phyloP scores from a whole-genome alignment of 1,139 yeast species.

The Nakaseomyces glabratus region DNA sequence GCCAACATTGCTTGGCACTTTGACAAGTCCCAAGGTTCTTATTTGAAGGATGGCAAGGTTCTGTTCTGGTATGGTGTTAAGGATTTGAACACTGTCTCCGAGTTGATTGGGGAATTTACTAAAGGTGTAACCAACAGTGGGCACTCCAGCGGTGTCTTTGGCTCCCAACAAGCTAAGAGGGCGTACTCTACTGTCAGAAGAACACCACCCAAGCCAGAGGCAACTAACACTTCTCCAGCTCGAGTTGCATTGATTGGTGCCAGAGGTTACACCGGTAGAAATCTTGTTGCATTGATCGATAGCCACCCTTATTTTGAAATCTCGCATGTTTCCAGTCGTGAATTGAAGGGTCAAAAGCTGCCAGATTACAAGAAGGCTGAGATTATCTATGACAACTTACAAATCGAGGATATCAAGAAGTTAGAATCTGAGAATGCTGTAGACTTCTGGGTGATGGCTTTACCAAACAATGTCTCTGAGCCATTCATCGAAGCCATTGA shows the following conservation, averaged over 20 bases:
- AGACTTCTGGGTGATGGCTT: conserved; percentile 98
- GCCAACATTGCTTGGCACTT: conserved; percentile 89
- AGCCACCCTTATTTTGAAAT: conserved; percentile 80
- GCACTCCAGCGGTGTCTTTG: conserved; percentile 28
- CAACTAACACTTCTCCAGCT: conserved; percentile 52
- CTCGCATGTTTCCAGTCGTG: conserved; percentile 92
- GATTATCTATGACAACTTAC: conserved; percentile 75
- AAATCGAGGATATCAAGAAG: conserved; percentile 71
- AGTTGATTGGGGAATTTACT: conserved; percentile 59
- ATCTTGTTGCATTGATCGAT: conserved; percentile 77
- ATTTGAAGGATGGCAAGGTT: conserved; percentile 78
- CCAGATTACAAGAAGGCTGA: conserved; percentile 78
- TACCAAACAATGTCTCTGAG: conserved; percentile 95
- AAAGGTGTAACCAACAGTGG: conserved; percentile 21
- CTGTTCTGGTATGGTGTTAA: conserved; percentile 91
- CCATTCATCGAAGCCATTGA: conserved; percentile 95
- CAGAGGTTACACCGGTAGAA: conserved; percentile 95
- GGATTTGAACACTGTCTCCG: conserved; percentile 52
- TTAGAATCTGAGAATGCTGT: conserved; percentile 71
- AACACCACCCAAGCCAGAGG: conserved; percentile 66
- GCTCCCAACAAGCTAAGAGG: conserved; percentile 30
- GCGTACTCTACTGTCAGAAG: conserved; percentile 31
- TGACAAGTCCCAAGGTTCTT: conserved; percentile 88
- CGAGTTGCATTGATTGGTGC: conserved; percentile 92
- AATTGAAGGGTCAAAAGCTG: conserved; percentile 76